Percentiles rank a stretch among this genome's conserved stretches.
Evolutionary conservation across 129 eudicot species (phyloP).

Genomic region (Solidago caesia): DNA sequence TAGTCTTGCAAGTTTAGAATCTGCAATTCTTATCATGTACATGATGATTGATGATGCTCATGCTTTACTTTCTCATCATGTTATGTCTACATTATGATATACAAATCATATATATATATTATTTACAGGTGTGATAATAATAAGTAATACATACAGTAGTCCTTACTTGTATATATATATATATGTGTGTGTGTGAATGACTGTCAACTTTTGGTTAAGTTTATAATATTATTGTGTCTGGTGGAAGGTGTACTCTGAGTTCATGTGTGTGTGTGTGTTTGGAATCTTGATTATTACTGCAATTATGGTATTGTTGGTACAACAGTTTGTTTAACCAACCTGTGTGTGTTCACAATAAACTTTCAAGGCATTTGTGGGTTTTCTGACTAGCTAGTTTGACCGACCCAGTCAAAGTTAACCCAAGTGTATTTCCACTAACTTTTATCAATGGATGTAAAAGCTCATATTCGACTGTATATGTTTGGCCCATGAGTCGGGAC

Average conservation of each 20-base stretch:
- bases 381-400: conserved; percentile 28
- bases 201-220: conserved; percentile 23
- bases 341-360: conserved; percentile 19
- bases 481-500: conserved; percentile 35
- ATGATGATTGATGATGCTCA: conserved; percentile 22
- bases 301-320: conserved; percentile 23
- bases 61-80: conserved; percentile 36
- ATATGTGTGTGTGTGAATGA: conserved; percentile 6
- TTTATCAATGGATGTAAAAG: conserved; percentile 35
- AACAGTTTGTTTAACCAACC: conserved; percentile 13
- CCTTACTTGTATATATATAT: background rate
- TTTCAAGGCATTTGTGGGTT: conserved; percentile 29
- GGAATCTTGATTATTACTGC: conserved; percentile 31
- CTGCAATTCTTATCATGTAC: conserved; percentile 37
- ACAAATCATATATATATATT: conserved; percentile 13
- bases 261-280: conserved; percentile 14
- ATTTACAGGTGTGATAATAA: conserved; percentile 21
- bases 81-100: conserved; percentile 25
- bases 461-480: conserved; percentile 34
- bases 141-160: conserved; percentile 6
- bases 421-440: conserved; percentile 40
- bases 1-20: conserved; percentile 32
- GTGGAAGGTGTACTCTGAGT: conserved; percentile 18
- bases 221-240: conserved; percentile 22
- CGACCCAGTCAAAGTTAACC: conserved; percentile 32